phyloP scores from a whole-genome alignment of 768 basidiomycete genomes.

The Auriscalpium orientale region DNA sequence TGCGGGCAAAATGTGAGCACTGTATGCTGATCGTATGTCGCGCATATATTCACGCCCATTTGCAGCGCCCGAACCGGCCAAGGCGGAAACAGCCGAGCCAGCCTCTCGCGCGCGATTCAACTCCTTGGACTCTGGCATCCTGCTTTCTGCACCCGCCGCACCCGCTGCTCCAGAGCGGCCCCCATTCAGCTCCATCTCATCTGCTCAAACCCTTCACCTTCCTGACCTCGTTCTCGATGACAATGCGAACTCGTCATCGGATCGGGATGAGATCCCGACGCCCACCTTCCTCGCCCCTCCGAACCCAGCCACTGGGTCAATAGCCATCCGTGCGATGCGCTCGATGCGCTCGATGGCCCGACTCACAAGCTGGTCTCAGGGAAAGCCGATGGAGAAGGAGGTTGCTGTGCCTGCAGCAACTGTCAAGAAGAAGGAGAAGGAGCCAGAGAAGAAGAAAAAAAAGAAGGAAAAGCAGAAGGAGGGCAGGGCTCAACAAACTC shows the following conservation, averaged over 20 bases:
- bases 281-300: slow-evolving; percentile 11
- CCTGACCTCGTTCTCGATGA: not conserved
- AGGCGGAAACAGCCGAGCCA: slow-evolving; percentile 19
- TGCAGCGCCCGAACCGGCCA: slow-evolving; percentile 42
- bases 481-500: slow-evolving; percentile 19
- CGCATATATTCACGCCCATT: not conserved
- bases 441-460: slow-evolving; percentile 25
- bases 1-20: slow-evolving; percentile 37
- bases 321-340: slow-evolving; percentile 72
- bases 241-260: not conserved
- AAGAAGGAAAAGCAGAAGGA: slow-evolving; percentile 17
- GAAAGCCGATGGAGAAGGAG: slow-evolving; percentile 33
- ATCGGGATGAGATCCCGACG: slow-evolving; percentile 9
- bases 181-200: slow-evolving; percentile 12
- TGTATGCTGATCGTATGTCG: not conserved
- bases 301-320: slow-evolving; percentile 40
- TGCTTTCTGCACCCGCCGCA: slow-evolving; percentile 25
- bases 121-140: slow-evolving; percentile 45
- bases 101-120: slow-evolving; percentile 47
- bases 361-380: slow-evolving; percentile 66
- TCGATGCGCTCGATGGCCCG: slow-evolving; percentile 66
- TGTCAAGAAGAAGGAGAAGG: slow-evolving; percentile 27
- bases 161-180: slow-evolving; percentile 10
- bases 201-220: slow-evolving; percentile 6
- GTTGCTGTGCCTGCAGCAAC: slow-evolving; percentile 17